These are phyloP conservation scores for Rauvolfia tetraphylla DNA, from an alignment of 257 asterid genomes.

Conservation along the genomic window DNA sequence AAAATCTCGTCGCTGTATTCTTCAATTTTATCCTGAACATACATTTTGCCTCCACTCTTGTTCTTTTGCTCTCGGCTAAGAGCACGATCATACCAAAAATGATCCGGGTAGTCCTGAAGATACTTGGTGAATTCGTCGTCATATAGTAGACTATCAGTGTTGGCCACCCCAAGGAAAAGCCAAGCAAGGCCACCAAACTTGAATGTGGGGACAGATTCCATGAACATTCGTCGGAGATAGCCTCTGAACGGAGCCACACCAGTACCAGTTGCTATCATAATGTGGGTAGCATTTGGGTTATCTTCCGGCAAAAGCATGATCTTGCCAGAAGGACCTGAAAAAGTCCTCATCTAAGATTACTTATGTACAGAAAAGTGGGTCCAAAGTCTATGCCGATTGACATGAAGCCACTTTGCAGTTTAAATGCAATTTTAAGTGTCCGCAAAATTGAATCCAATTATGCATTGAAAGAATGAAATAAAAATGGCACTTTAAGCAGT, in stretches of 20 bases:
- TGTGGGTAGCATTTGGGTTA: conserved; percentile 81
- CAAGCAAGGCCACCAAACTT: conserved; percentile 87
- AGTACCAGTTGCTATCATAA: conserved; percentile 95
- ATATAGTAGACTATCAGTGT: conserved; percentile 77
- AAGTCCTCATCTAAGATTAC: not conserved
- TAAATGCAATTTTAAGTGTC: not conserved
- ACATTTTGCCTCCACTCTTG: conserved; percentile 90
- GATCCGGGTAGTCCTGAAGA: conserved; percentile 59
- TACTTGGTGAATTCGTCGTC: conserved; percentile 82
- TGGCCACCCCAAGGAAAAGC: conserved; percentile 99
- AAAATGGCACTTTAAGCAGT: no score
- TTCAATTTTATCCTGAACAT: conserved; percentile 92
- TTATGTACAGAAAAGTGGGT: not conserved
- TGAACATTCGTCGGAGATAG: conserved; percentile 95
- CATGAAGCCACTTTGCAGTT: not conserved
- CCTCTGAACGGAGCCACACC: conserved; percentile 95
- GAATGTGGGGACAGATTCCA: conserved; percentile 77
- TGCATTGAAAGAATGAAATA: not conserved
- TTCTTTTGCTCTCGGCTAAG: conserved; percentile 91
- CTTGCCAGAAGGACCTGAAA: conserved; percentile 94
- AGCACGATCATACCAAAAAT: conserved; percentile 81
- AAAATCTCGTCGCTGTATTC: conserved; percentile 91
- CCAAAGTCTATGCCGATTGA: not conserved
- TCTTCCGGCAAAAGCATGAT: conserved; percentile 95
- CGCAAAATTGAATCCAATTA: not conserved